Conservation (phyloP, 371 early-diverging fungal species). For the Nematocida homosporus region DNA sequence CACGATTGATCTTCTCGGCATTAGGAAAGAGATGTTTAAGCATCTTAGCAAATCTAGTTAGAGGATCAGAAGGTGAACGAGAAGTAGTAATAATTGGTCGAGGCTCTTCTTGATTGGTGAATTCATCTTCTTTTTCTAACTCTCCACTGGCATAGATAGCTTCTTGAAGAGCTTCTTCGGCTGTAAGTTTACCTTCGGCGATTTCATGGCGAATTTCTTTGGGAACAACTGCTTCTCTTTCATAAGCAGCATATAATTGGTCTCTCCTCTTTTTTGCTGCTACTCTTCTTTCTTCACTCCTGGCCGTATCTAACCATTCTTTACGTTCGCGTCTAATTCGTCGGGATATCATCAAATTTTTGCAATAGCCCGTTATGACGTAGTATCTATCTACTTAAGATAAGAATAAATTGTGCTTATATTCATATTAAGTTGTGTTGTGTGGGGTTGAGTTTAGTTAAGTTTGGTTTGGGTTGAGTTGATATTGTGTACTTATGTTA, state of each 20-base stretch:
- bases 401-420: too few relatives aligned
- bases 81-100: conserved; percentile 93
- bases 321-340: conserved; percentile 49
- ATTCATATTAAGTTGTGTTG: too few relatives aligned
- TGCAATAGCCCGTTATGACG: too few relatives aligned
- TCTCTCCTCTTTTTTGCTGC: conserved; percentile 48
- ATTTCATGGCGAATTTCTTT: conserved; percentile 56
- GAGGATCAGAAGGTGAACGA: conserved; percentile 82
- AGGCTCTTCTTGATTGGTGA: conserved; percentile 68
- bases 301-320: conserved; percentile 48
- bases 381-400: too few relatives aligned
- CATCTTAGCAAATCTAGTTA: conserved; percentile 92
- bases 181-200: conserved; percentile 47
- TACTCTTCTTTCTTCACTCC: conserved; percentile 37
- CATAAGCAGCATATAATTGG: conserved; percentile 28
- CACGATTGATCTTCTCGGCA: conserved; percentile 90
- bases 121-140: conserved; percentile 53
- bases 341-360: conserved; percentile 25
- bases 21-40: conserved; percentile 89
- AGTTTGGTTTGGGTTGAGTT: too few relatives aligned
- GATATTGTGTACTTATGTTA: too few relatives aligned
- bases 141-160: conserved; percentile 34
- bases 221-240: conserved; percentile 48
- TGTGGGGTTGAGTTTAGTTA: too few relatives aligned
- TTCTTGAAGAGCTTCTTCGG: conserved; percentile 46